Base-by-base conservation (phyloP, 1,284 basidiomycete species). In the Mycena citricolor region DNA sequence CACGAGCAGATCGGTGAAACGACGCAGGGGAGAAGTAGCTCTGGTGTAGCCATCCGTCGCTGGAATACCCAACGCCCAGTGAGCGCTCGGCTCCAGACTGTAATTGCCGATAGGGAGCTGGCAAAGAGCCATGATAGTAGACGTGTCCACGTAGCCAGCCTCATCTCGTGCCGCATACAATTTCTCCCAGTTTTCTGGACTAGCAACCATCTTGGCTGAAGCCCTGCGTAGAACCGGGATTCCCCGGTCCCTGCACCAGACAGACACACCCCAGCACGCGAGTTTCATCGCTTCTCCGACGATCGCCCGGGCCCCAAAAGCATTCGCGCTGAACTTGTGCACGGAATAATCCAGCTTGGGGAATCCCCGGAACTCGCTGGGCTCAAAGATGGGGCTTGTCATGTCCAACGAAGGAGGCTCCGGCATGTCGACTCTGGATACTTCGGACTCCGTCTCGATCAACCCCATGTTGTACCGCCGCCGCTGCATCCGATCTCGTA, bases 11-110 rank as follows among this genome's bases (percentile, higher is more conserved):
- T 99, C 97, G 30, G 72, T 66, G 63, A 84, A 97, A 17, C 97
- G 79, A 32, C 97, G 77, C 36, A 99, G 68, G 0, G 97, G 97
- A 3, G 86, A 90, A 1, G 97, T 98, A 4, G 80, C 82, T n/a
- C 90, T 79, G 8, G 76, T 66, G 62, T 99, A 99, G 8, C 83
- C 86, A 51, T 86, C 83, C 39, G 79, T 77, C 1, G 74, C 71
- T 1, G 72, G 69, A 19, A 94, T 64, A 4, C 89, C 93, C 55
- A 97, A 68, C 3, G 70, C 64, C 69, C 76, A 86, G 60, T 98
- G 93, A 36, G 66, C 71, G 12, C 65, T 71, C 0, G 89, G 80
- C 21, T 71, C 63, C 13, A 81, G 58, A 0, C 70, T 68, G 58
- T 80, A 80, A 4, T 59, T 54, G 14, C 63, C 58, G 46, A 60